Base-by-base conservation (phyloP, 345 rosid species). In the Heritiera fomes region DNA sequence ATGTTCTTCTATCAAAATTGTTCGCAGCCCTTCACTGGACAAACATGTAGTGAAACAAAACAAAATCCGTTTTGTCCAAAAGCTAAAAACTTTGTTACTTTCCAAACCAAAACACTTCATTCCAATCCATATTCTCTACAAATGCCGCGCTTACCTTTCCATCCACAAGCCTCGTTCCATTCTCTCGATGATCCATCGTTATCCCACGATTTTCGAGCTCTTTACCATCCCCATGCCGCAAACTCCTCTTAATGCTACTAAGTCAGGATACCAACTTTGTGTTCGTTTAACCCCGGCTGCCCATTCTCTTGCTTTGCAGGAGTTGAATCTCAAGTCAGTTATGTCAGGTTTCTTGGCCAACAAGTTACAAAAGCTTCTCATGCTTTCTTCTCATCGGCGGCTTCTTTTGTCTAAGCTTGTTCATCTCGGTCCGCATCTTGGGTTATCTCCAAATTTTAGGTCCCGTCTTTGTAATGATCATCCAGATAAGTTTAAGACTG, bases 381-480 rank as follows among this genome's bases (percentile, higher is more conserved):
- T 93, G 98, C 86, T 95, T 30, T 86, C 99, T 53, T 86, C 94
- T 73, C 93, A 93, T 80, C 86, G 64, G 8, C 81, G 94, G 79
- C 89, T 95, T 58, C 86, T 92, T 60, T 84, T 95, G 59, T 87
- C 97, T 28, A 95, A 95, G 84, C 84, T 95, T 73, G 97, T 92
- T 82, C 98, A 95, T 78, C 82, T 95, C 30, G 93, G 89, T 2
- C 94, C 97, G 6, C 94, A 95, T 87, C 91, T 95, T 58, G 99
- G 99, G 15, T 87, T 95, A 14, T 92, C 92, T 64, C 91, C 97
- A n/a, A 92, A 91, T 83, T 93, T 95, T 77, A 88, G 95, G 72
- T 93, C 97, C 49, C 84, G 93, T 28, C 94, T 93, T 49, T 93
- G 99, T 83, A 91, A 91, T 84, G 97, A 91, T 62, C 86, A 87